A percentile compares a stretch with the other conserved stretches of the same genome.
phyloP scores from a whole-genome alignment of 805 yeast species.

The Metschnikowia shivogae region DNA sequence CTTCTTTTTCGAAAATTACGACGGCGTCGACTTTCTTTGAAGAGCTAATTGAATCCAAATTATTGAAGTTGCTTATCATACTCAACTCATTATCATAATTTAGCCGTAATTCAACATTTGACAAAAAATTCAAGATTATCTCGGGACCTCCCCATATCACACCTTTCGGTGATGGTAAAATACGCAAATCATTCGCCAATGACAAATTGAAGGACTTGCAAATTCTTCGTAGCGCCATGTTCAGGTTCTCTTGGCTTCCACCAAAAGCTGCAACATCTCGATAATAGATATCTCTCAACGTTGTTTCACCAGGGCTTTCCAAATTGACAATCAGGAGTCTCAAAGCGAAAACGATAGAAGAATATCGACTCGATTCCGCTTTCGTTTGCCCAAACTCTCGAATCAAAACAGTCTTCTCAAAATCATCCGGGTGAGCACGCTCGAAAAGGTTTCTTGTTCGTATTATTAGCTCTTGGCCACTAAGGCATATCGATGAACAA shows the following conservation, averaged over 20 bases:
- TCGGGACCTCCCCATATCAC: conserved; percentile 13
- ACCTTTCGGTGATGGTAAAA: conserved; percentile 16
- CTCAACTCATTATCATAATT: not conserved
- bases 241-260: conserved; percentile 14
- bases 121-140: conserved; percentile 1
- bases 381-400: conserved; percentile 12
- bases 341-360: conserved; percentile 9
- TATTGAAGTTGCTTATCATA: conserved; percentile 5
- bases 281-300: conserved; percentile 17
- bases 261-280: conserved; percentile 13
- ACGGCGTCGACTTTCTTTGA: conserved; percentile 10
- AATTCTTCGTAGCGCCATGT: conserved; percentile 6
- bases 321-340: conserved; percentile 9
- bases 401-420: not conserved
- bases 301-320: conserved; percentile 5
- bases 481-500: not conserved
- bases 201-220: conserved; percentile 5
- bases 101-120: not conserved
- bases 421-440: not conserved
- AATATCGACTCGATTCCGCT: conserved; percentile 7
- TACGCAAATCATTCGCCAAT: conserved; percentile 6
- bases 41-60: not conserved
- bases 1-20: conserved; percentile 38
- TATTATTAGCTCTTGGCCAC: not conserved
- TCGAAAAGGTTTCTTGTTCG: not conserved